These are phyloP conservation scores for Pestalotiopsis sp. DNA, from an alignment of 2,329 filamentous ascomycete species.

Conservation along the genomic window DNA sequence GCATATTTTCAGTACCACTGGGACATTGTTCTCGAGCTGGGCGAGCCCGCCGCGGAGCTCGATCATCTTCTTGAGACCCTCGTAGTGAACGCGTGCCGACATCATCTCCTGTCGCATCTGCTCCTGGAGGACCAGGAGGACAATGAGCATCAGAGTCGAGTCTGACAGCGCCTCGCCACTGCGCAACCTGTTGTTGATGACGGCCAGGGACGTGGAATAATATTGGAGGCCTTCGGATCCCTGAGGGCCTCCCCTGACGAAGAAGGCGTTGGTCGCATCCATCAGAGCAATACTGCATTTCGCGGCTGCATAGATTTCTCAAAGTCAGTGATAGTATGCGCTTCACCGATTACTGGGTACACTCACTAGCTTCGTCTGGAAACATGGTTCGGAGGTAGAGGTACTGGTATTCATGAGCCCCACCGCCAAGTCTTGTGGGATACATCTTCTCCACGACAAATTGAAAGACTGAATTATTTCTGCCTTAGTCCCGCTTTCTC, in stretches of 20 bases:
- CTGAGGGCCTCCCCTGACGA: neutral
- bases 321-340: neutral
- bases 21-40: neutral
- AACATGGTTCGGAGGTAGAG: constrained; percentile 1
- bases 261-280: constrained; percentile 7
- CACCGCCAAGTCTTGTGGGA: neutral
- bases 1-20: constrained; percentile 4
- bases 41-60: constrained; percentile 3
- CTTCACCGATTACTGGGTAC: neutral
- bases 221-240: neutral
- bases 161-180: constrained; percentile 3
- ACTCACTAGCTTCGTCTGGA: constrained; percentile 1
- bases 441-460: constrained; percentile 5
- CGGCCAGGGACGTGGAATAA: neutral
- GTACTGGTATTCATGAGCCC: neutral
- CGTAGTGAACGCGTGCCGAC: constrained; percentile 1
- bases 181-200: neutral
- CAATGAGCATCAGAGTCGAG: neutral
- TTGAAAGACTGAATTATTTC: neutral
- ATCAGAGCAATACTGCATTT: constrained; percentile 5
- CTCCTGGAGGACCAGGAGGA: constrained; percentile 2
- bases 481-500: neutral
- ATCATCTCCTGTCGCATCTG: neutral
- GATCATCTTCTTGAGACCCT: constrained; percentile 1
- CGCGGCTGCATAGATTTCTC: neutral